Base-by-base conservation (phyloP, 805 yeast genomes). In the Spathaspora arborariae region DNA sequence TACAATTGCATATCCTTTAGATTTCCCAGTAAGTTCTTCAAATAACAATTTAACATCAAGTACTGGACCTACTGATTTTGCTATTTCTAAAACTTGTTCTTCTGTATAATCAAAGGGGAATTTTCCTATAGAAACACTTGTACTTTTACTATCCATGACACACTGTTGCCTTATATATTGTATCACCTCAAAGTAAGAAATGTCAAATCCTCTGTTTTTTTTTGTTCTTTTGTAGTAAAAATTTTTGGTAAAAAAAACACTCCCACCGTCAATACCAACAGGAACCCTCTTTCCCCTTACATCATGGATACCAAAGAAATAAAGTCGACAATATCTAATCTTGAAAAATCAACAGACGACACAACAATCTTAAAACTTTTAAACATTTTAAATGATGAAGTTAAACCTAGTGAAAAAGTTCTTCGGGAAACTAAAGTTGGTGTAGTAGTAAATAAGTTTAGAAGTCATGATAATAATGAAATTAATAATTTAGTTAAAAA, bases 391-490 rank as follows among this genome's bases (percentile, higher is more conserved):
- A 82, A 85, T 54, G 79, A 76, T 47, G 88, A 87, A 10, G 87
- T 89, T 44, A 72, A 74, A 55, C 97, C 98, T 8, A 83, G 95
- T 1, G 98, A 92, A 60, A 80, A 82, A 61, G 72, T 92, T 30
- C 74, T 92, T 44, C 79, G 97, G 58, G 96, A 92, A 59, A 94
- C 99, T 7, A 90, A 89, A 64, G 92, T 94, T n/a, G 99, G 99
- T 53, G 92, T 94, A 15, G 92, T 91, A 7, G 97, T 94, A 37
- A 94, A 94, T 70, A 90, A 88, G 65, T 81, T 86, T 58, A 81
- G 96, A 53, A 68, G 87, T 7, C 81, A 82, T 41, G 59, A 67
- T 24, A 88, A 86, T 64, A 51, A 77, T 19, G 95, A 90, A 55
- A 78, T 94, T 40, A 73, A 84, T 10, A 67, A 75, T 2, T 67